Evolutionary conservation across 768 basidiomycete genomes (phyloP), one percentile per base, ranked within the genome.

Genomic region (Tulasnella sp.): DNA sequence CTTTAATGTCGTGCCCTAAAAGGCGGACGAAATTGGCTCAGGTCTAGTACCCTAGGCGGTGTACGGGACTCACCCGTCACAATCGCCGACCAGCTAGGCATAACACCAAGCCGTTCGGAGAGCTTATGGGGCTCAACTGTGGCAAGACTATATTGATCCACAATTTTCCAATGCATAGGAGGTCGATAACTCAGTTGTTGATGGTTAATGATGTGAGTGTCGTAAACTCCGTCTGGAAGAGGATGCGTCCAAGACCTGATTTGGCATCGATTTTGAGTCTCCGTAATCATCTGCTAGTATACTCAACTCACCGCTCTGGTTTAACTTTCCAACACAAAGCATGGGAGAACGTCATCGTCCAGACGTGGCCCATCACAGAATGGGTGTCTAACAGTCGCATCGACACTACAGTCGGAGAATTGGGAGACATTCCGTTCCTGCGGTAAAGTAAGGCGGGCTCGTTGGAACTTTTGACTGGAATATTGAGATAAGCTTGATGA

Each of bases 401-500:
- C 71, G 39, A 46, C 44, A 72, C 39, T 15, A 15, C 1, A 7
- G 37, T 16, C 11, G 44, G 39, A 40, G 29, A 18, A 35, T 46
- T 23, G 10, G 18, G 71, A 6, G n/a, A 40, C 29, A 26, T 26
- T 32, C 71, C 29, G 29, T 4, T 10, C 3, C 39, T 15, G 0
- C n/a, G n/a, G 10, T 46, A 23, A 6, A 72, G 20, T 2, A 72
- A 18, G 10, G 42, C 71, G 26, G 71, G 71, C 37, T 40, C 37
- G 13, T 72, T 40, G 13, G 39, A 46, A 29, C 23, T 11, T 46
- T 40, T 40, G 29, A 18, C 13, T 26, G 37, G 23, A 10, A 72
- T 18, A 15, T 72, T 72, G 71, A 72, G 71, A 23, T 72, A 72
- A 40, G 71, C 71, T 18, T 72, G 35, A 26, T 72, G 71, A 15